Conservation (phyloP, 306 rosid genomes). For the Lathyrus tuberosus region DNA sequence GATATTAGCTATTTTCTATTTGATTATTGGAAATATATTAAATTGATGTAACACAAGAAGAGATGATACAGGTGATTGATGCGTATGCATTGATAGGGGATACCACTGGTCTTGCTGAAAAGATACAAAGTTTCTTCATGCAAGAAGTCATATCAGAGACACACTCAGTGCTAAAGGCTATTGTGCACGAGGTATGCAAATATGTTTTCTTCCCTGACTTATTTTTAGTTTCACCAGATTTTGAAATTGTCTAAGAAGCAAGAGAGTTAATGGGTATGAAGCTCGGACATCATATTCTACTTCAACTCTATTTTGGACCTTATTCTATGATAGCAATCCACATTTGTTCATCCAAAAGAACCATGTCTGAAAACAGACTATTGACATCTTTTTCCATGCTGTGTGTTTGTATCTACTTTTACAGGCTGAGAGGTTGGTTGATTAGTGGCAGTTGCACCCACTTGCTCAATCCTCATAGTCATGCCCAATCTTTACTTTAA, state of each 20-base stretch:
- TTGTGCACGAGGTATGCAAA: constrained; percentile 74
- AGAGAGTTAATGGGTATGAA: constrained; percentile 20
- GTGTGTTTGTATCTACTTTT: no score
- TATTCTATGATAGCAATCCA: constrained; percentile 5
- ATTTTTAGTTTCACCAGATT: constrained; percentile 21
- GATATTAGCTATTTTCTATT: constrained; percentile 26
- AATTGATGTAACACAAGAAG: constrained; percentile 40
- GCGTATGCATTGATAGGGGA: constrained; percentile 98
- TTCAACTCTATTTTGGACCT: background rate
- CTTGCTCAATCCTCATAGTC: no score
- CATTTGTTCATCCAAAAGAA: no score
- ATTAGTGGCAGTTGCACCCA: no score
- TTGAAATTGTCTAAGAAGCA: constrained; percentile 32
- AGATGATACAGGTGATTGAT: constrained; percentile 79
- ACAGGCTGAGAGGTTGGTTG: no score
- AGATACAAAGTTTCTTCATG: constrained; percentile 99
- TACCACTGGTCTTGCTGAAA: constrained; percentile 91
- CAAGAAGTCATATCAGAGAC: constrained; percentile 98
- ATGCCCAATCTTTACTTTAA: no score
- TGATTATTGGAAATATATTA: constrained; percentile 28
- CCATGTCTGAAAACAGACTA: no score
- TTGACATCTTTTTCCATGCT: no score
- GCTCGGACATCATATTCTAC: background rate
- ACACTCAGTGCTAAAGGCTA: constrained; percentile 71
- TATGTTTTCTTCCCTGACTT: constrained; percentile 24